Evolutionary conservation across 2,329 filamentous ascomycete genomes (phyloP), one percentile per base, ranked within the genome.

Genomic region (Pseudocercospora pini-densiflorae): DNA sequence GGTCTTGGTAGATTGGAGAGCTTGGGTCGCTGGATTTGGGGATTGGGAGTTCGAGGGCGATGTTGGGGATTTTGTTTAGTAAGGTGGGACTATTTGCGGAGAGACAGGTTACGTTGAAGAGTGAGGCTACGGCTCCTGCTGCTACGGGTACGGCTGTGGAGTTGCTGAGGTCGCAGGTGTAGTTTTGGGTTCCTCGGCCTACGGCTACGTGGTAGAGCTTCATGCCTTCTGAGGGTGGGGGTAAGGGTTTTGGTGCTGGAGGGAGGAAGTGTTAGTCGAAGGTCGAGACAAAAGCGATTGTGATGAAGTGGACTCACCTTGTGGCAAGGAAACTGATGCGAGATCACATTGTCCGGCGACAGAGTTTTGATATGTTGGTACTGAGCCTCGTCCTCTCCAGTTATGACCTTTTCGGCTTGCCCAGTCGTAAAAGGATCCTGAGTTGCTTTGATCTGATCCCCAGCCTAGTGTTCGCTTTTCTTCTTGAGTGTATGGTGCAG

Each of bases 151-250:
- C 81, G 0, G 88, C 86, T 3, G 86, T 86, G 1, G 86, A 77
- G 72, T 90, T 86, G 64, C 71, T 67, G 2, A 77, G 70, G 62
- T 85, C 81, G 84, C 94, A 97, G 60, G 92, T 96, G 84, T 97
- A 98, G 85, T 97, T 97, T 82, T 97, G 90, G 7, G 92, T 95
- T 67, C 94, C 94, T 53, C 92, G 90, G 74, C 94, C 94, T 68
- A 97, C 84, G 76, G 91, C 92, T 62, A 97, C 90, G 79, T 96
- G 92, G 76, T 88, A 86, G 59, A 96, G 84, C 3, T 77, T 82
- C 31, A 92, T 82, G 63, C 89, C 91, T 6, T 82, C 71, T 0
- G 87, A 81, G 14, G 88, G 88, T 7, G 83, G 70, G 14, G 90
- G 88, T 6, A 97, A 85, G 16, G 86, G 67, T 80, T 74, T 73